Percentiles rank a stretch among this genome's conserved stretches.
Evolutionary conservation across 2,329 filamentous ascomycete species (phyloP).

Genomic region (Aureobasidium sp.): DNA sequence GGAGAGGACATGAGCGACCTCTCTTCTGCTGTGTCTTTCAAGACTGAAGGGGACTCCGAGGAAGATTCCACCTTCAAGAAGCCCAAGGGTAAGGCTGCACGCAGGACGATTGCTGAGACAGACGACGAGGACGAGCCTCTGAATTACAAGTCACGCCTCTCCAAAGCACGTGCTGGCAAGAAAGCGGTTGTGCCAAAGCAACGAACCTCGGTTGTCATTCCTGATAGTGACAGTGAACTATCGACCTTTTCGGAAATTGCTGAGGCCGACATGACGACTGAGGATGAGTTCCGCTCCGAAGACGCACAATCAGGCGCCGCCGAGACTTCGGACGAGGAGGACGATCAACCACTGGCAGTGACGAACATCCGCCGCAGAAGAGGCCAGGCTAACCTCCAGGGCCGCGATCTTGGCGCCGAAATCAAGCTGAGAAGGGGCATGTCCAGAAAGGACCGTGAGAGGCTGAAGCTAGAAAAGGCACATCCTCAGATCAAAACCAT

Average conservation of each 20-base stretch:
- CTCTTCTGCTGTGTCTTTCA: slow-evolving; percentile 19
- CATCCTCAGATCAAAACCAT: slow-evolving; percentile 76
- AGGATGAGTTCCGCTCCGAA: slow-evolving; percentile 23
- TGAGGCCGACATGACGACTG: slow-evolving; percentile 33
- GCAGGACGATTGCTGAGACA: slow-evolving; percentile 16
- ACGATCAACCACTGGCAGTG: slow-evolving; percentile 20
- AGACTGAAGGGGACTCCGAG: not conserved
- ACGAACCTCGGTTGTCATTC: slow-evolving; percentile 17
- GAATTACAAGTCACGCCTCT: slow-evolving; percentile 2
- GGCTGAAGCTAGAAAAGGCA: slow-evolving; percentile 59
- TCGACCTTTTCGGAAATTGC: slow-evolving; percentile 14
- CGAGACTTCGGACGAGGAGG: slow-evolving; percentile 24
- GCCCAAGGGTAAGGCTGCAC: slow-evolving; percentile 2
- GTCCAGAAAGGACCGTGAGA: slow-evolving; percentile 37
- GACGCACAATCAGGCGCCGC: slow-evolving; percentile 13
- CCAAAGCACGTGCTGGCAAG: slow-evolving; percentile 15
- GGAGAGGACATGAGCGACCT: slow-evolving; percentile 19
- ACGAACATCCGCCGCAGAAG: not conserved
- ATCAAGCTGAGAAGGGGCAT: slow-evolving; percentile 12
- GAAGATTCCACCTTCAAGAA: slow-evolving; percentile 13
- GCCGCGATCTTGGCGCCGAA: slow-evolving; percentile 2
- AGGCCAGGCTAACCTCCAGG: not conserved
- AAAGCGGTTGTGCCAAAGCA: slow-evolving; percentile 2
- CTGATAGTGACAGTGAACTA: slow-evolving; percentile 35
- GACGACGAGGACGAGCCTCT: slow-evolving; percentile 20